A percentile compares a stretch with the other conserved stretches of the same genome.
Evolutionary conservation across 2,329 filamentous ascomycete species (phyloP).

Genomic region (Sporothrix mexicana): DNA sequence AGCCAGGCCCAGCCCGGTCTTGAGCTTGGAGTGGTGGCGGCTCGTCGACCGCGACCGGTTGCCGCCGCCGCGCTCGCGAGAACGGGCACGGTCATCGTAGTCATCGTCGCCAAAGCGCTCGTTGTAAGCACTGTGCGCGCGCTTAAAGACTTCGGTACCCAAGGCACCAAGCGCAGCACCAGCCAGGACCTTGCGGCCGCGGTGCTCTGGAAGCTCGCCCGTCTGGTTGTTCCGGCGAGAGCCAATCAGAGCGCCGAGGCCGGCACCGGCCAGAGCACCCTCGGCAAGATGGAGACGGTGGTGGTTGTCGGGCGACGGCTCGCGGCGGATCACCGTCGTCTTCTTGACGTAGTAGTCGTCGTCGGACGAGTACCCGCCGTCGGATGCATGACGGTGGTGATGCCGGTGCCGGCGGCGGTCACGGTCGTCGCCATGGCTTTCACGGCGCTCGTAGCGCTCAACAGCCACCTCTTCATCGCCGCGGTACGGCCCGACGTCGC

Average conservation of each 20-base stretch:
- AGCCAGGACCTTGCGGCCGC: slow-evolving; percentile 64
- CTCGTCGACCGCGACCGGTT: slow-evolving; percentile 47
- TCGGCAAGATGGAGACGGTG: slow-evolving; percentile 67
- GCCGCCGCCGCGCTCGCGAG: slow-evolving; percentile 40
- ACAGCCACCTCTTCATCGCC: slow-evolving; percentile 47
- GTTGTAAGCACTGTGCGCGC: slow-evolving; percentile 66
- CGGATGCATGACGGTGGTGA: slow-evolving; percentile 46
- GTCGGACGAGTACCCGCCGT: slow-evolving; percentile 47
- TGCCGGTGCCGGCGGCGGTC: slow-evolving; percentile 40
- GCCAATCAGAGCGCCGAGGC: slow-evolving; percentile 63
- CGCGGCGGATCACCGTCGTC: slow-evolving; percentile 55
- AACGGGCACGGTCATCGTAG: slow-evolving; percentile 38
- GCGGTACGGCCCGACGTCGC: slow-evolving; percentile 51
- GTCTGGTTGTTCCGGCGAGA: slow-evolving; percentile 59
- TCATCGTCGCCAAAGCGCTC: slow-evolving; percentile 54
- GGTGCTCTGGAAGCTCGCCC: slow-evolving; percentile 57
- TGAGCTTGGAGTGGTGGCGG: slow-evolving; percentile 56
- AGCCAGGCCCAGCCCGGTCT: slow-evolving; percentile 67
- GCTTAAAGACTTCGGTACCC: slow-evolving; percentile 64
- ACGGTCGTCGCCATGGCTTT: slow-evolving; percentile 44
- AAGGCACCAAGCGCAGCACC: slow-evolving; percentile 68
- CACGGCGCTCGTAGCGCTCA: slow-evolving; percentile 45
- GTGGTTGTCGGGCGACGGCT: slow-evolving; percentile 54
- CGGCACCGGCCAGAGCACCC: slow-evolving; percentile 68
- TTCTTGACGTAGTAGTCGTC: slow-evolving; percentile 52